Conservation (phyloP, 1,139 yeast species). For the Hansenula lynferdii region DNA sequence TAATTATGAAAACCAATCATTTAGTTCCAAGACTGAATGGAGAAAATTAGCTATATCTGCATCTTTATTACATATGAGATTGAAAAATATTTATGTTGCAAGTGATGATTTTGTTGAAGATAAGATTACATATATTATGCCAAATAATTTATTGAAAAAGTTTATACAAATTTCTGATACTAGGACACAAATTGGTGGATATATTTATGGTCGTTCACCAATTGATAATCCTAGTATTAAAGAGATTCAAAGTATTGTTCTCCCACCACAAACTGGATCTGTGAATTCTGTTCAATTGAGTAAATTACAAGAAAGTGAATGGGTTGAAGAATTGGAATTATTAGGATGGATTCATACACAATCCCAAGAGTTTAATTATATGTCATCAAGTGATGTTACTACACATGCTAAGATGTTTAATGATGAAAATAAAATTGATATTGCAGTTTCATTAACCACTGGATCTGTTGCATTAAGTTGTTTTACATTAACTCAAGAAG, state of each 20-base stretch:
- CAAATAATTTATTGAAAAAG: conserved; percentile 73
- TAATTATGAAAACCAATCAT: conserved; percentile 79
- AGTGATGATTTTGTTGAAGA: conserved; percentile 53
- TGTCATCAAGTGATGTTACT: conserved; percentile 70
- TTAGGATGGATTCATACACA: conserved; percentile 86
- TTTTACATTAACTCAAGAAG: conserved; percentile 55
- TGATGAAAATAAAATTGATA: conserved; percentile 38
- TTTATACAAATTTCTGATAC: conserved; percentile 80
- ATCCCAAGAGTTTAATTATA: conserved; percentile 51
- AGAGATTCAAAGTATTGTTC: conserved; percentile 69
- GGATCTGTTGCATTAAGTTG: conserved; percentile 82
- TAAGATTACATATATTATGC: conserved; percentile 66
- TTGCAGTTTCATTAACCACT: conserved; percentile 71
- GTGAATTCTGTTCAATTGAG: conserved; percentile 64
- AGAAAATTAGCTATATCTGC: conserved; percentile 81
- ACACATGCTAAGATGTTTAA: conserved; percentile 44
- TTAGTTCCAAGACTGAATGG: conserved; percentile 90
- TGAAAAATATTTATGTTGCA: conserved; percentile 73
- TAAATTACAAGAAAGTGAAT: conserved; percentile 38
- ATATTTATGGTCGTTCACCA: conserved; percentile 73
- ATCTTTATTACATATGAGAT: conserved; percentile 63
- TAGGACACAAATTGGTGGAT: conserved; percentile 80
- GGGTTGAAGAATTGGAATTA: conserved; percentile 48
- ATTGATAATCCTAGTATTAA: conserved; percentile 64
- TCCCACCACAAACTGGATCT: conserved; percentile 89